These are phyloP conservation scores for Salisapilia sapeloensis DNA, from an alignment of 352 stramenopile genomes.

Conservation along the genomic window DNA sequence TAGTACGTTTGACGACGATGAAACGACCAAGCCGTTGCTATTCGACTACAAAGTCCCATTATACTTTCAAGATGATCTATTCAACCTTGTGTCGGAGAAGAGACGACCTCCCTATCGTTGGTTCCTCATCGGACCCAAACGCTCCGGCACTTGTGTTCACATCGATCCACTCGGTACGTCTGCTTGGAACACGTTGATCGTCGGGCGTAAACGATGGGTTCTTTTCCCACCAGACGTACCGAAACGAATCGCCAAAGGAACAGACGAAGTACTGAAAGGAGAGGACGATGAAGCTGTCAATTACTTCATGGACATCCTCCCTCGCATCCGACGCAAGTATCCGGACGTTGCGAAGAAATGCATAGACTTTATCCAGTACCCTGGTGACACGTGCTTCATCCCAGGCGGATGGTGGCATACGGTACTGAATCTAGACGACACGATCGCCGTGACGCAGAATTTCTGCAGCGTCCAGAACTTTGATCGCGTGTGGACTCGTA, in stretches of 20 bases:
- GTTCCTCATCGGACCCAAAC: conserved; percentile 88
- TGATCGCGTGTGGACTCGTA: conserved; percentile 66
- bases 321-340: conserved; percentile 67
- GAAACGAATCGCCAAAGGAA: conserved; percentile 58
- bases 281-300: conserved; percentile 87
- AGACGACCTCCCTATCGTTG: conserved; percentile 89
- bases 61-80: conserved; percentile 76
- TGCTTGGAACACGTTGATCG: conserved; percentile 93
- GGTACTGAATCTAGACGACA: conserved; percentile 86
- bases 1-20: conserved; percentile 82
- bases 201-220: conserved; percentile 93
- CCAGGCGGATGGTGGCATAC: conserved; percentile 88
- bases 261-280: conserved; percentile 71
- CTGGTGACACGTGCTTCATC: conserved; percentile 86
- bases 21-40: conserved; percentile 56
- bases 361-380: conserved; percentile 81
- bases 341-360: conserved; percentile 36
- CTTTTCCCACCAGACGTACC: conserved; percentile 86
- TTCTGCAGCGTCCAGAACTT: conserved; percentile 87
- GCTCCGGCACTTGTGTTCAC: conserved; percentile 88
- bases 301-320: conserved; percentile 87
- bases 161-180: conserved; percentile 92
- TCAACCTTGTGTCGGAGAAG: conserved; percentile 68
- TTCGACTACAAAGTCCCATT: conserved; percentile 59
- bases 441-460: conserved; percentile 89